phyloP scores from a whole-genome alignment of 2,329 filamentous ascomycete genomes.

The Fusarium odoratissimum region DNA sequence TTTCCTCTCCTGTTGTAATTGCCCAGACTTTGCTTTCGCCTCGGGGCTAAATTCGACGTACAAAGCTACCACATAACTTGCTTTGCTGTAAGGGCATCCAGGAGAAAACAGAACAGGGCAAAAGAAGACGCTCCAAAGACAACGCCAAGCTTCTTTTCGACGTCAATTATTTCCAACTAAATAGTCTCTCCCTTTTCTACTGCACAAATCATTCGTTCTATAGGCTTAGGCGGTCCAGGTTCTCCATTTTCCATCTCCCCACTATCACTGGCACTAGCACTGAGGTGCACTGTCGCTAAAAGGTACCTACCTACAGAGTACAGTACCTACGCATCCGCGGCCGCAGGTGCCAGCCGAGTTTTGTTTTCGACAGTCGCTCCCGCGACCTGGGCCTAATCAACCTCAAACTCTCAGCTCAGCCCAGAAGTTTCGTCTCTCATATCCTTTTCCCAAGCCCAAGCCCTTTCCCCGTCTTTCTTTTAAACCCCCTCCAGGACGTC shows the following conservation, averaged over 20 bases:
- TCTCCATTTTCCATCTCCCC: slow-evolving; percentile 33
- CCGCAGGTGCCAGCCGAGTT: slow-evolving; percentile 32
- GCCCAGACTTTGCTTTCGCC: slow-evolving; percentile 8
- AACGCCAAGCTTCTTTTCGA: slow-evolving; percentile 19
- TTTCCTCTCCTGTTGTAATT: slow-evolving; percentile 16
- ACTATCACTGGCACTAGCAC: slow-evolving; percentile 11
- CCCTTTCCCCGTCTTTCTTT: neutral
- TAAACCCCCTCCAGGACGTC: neutral
- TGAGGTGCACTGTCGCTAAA: slow-evolving; percentile 7
- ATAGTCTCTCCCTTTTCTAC: slow-evolving; percentile 2
- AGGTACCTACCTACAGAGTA: neutral
- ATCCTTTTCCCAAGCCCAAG: slow-evolving; percentile 10
- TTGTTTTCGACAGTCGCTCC: slow-evolving; percentile 27
- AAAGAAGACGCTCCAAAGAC: slow-evolving; percentile 14
- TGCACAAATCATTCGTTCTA: slow-evolving; percentile 15
- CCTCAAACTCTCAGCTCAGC: slow-evolving; percentile 19
- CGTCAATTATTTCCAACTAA: neutral
- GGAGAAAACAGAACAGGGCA: slow-evolving; percentile 15
- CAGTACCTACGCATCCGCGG: slow-evolving; percentile 9
- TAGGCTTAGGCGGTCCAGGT: slow-evolving; percentile 26
- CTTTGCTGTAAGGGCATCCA: slow-evolving; percentile 28
- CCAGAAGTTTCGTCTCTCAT: slow-evolving; percentile 18
- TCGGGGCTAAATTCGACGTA: slow-evolving; percentile 11
- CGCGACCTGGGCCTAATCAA: slow-evolving; percentile 22
- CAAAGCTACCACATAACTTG: neutral